Base-by-base conservation (phyloP, 495 filamentous ascomycete species). In the Hypoxylon perforatum region DNA sequence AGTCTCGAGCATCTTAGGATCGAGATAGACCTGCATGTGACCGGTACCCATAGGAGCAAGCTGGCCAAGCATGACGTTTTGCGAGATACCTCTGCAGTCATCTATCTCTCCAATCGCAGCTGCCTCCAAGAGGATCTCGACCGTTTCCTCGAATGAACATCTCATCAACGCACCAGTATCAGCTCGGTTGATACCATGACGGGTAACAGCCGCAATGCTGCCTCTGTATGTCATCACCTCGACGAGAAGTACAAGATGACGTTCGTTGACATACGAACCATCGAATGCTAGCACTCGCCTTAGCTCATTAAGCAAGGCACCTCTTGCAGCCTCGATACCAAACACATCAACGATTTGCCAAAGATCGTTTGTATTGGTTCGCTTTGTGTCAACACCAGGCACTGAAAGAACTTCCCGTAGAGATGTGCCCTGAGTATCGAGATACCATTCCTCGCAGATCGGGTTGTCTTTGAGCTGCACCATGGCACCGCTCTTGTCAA, bases 71-170 rank as follows among this genome's bases (percentile, higher is more conserved):
- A 99, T 98, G 78, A 99, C 87, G 77, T 99, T 99, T 81, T 99
- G 95, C 0, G 94, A 97, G 21, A 99, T 92, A 81, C 95, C 95
- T 57, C 92, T 90, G 81, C 96, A 98, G 76, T 99, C 94, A 70
- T 99, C 95, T 17, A 98, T 84, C 76, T 99, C 95, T 73, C 95
- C 95, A 41, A 90, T 89, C 39, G 92, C 92, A 39, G 95, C 95
- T 36, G 95, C 95, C 61, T 99, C 95, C 25, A 97, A 85, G 22
- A 99, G 82, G 80, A 99, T 99, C 75, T 99, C 95, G 30, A 99
- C 95, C 0, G 95, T 99, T 72, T 99, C 96, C 80, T 99, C 95
- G 79, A 99, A 99, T 8, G 95, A 99, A 83, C 95, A 99, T 74
- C 95, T 89, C 95, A 99, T 99, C 71, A 99, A 82, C 1, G 95